Evolutionary conservation across 106 monocot species (phyloP).

Genomic region (Dioscorea zingiberensis): DNA sequence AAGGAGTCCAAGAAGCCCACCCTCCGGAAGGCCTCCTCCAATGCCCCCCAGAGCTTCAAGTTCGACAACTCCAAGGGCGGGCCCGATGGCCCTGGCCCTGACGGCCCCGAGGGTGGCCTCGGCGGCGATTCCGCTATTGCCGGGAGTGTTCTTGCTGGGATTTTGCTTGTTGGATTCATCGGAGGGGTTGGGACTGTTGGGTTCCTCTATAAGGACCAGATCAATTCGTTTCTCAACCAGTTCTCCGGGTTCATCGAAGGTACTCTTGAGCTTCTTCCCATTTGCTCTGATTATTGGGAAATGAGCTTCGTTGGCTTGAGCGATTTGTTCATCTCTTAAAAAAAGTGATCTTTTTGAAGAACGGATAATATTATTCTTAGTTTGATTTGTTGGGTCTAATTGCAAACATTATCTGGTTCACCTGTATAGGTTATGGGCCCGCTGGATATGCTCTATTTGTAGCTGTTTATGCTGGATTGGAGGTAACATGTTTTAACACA

Average conservation of each 20-base stretch:
- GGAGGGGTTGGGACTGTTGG: constrained; percentile 78
- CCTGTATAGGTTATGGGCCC: constrained; percentile 69
- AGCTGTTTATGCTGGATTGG: constrained; percentile 82
- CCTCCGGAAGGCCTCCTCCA: constrained; percentile 52
- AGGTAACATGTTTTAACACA: constrained; percentile 32
- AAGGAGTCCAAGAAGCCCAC: constrained; percentile 50
- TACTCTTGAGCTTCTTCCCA: constrained; percentile 3
- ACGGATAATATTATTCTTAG: not conserved
- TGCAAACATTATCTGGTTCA: not conserved
- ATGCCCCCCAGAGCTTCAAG: constrained; percentile 47
- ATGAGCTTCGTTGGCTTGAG: not conserved
- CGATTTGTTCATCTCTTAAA: not conserved
- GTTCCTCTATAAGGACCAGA: constrained; percentile 83
- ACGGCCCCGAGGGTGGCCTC: constrained; percentile 13
- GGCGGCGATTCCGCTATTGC: constrained; percentile 40
- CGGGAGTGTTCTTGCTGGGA: constrained; percentile 76
- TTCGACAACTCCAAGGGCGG: constrained; percentile 29
- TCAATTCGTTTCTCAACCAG: constrained; percentile 81
- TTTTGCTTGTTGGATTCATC: constrained; percentile 63
- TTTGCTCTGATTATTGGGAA: too few species aligned
- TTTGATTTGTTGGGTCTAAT: not conserved
- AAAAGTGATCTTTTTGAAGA: too few species aligned
- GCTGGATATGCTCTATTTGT: constrained; percentile 95
- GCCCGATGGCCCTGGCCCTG: constrained; percentile 11
- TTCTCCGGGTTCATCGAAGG: constrained; percentile 87